Conservation (phyloP, 345 rosid genomes). For the Eucalyptus decipiens region DNA sequence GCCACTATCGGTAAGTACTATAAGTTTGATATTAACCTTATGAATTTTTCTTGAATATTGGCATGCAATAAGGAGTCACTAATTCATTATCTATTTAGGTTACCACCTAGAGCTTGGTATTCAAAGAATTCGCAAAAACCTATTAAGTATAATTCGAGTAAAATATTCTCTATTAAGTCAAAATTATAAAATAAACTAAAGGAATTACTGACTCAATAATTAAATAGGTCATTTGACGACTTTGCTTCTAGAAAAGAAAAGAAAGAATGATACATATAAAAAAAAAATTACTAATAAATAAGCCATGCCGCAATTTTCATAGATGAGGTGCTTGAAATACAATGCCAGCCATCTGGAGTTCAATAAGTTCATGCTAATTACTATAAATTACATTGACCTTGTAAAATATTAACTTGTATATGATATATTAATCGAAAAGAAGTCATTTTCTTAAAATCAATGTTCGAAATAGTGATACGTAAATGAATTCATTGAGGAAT, state of each 20-base stretch:
- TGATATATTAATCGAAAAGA: neutral
- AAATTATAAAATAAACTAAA: neutral
- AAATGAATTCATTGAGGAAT: too few relatives aligned
- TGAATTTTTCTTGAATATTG: too few relatives aligned
- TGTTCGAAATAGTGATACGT: neutral
- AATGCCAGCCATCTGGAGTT: neutral
- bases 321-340: neutral
- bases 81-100: neutral
- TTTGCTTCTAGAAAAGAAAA: neutral
- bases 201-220: neutral
- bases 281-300: neutral
- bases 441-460: too few relatives aligned
- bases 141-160: neutral
- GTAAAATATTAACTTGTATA: neutral
- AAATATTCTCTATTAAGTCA: neutral
- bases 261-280: neutral
- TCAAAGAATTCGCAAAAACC: neutral
- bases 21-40: neutral
- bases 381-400: neutral
- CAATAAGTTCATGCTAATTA: neutral
- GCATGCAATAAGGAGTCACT: neutral
- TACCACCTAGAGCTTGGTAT: neutral
- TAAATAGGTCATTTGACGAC: neutral
- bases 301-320: neutral
- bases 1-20: conserved; percentile 79